Conservation (phyloP, 371 early-diverging fungal species). For the Syncephalastrum monosporum region DNA sequence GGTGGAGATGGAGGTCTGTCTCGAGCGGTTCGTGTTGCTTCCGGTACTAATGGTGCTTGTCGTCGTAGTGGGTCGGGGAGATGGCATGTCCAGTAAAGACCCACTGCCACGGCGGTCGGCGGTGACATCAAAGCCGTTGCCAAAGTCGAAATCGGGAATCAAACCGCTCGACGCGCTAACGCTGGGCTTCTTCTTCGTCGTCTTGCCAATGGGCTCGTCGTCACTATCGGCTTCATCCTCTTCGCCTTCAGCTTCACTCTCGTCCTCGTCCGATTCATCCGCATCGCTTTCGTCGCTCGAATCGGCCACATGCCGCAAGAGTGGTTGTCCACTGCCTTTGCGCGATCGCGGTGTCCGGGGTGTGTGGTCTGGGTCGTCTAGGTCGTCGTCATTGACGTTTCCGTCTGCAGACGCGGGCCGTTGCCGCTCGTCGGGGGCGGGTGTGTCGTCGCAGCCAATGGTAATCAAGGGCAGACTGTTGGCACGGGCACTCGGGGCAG, state of each 20-base stretch:
- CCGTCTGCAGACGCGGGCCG: constrained; percentile 14
- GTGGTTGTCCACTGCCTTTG: constrained; percentile 3
- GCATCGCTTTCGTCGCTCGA: constrained; percentile 50
- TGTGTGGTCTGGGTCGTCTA: not conserved
- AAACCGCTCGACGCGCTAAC: constrained; percentile 9
- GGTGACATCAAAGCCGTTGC: constrained; percentile 46
- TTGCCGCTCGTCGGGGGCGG: constrained; percentile 3
- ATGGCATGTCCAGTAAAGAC: constrained; percentile 4
- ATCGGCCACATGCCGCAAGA: constrained; percentile 39
- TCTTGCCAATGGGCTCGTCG: constrained; percentile 42
- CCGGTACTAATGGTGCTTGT: constrained; percentile 1
- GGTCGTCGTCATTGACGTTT: constrained; percentile 4
- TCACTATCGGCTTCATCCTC: constrained; percentile 40
- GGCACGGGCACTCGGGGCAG: constrained; percentile 20
- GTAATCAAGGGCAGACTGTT: constrained; percentile 44
- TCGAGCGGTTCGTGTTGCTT: constrained; percentile 1
- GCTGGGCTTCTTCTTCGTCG: constrained; percentile 4
- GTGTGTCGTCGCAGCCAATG: constrained; percentile 15
- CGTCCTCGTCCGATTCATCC: constrained; percentile 24
- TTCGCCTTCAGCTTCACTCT: constrained; percentile 24
- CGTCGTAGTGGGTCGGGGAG: not conserved
- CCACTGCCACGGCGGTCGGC: not conserved
- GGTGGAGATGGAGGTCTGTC: constrained; percentile 8
- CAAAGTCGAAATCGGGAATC: constrained; percentile 50
- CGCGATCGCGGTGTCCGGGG: too few relatives aligned